Percentiles rank a stretch among this genome's conserved stretches.
Evolutionary conservation across 345 rosid species (phyloP).

Genomic region (Rhizophora mangle): DNA sequence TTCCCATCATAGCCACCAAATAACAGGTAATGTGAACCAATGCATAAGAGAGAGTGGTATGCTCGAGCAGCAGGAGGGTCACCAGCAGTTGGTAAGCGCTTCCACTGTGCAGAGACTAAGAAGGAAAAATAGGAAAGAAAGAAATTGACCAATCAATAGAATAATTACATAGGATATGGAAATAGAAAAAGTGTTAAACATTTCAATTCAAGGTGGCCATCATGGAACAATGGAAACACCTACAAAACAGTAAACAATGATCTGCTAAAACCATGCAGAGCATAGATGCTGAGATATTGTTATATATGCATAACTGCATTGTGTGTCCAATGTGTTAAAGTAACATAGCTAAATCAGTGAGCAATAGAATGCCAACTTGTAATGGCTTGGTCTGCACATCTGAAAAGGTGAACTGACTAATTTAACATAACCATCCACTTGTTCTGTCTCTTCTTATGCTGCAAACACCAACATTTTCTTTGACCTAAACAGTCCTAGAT

Average conservation of each 20-base stretch:
- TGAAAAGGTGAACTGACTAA: not conserved
- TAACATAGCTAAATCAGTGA: not conserved
- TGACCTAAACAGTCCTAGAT: not conserved
- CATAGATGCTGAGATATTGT: not conserved
- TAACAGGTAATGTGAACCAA: slow-evolving; percentile 76
- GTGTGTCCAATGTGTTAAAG: not conserved
- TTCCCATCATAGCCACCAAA: slow-evolving; percentile 98
- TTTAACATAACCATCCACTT: not conserved
- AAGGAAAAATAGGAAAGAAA: not conserved
- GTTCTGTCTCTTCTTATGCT: not conserved
- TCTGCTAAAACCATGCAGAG: no score
- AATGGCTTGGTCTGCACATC: not conserved
- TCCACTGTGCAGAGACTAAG: slow-evolving; percentile 93
- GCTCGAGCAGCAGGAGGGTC: slow-evolving; percentile 94
- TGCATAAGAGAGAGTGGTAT: slow-evolving; percentile 73
- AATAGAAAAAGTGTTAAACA: no score
- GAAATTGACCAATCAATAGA: slow-evolving; percentile 10
- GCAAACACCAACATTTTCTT: not conserved
- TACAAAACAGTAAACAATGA: no score
- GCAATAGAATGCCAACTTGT: not conserved
- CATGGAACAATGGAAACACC: no score
- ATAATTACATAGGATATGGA: not conserved
- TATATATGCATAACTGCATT: not conserved
- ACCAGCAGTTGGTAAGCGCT: slow-evolving; percentile 59
- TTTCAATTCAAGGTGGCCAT: no score